phyloP scores from a whole-genome alignment of 2,329 filamentous ascomycete species.

The Aspergillus luchuensis region DNA sequence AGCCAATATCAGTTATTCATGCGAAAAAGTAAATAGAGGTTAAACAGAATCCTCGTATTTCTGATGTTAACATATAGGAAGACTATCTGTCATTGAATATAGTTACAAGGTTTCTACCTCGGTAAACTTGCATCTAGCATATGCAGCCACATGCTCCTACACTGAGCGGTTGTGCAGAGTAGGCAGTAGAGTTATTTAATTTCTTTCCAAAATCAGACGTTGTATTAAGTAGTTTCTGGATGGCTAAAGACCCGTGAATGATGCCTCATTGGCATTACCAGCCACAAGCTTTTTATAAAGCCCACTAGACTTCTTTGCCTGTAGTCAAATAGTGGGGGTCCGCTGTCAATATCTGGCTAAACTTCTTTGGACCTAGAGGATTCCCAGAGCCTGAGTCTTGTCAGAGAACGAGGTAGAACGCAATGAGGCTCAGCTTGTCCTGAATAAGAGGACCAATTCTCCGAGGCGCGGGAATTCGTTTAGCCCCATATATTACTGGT shows the following conservation, averaged over 20 bases:
- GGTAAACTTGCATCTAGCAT: background rate
- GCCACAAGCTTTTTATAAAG: background rate
- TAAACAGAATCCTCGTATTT: too few relatives aligned
- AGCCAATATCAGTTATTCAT: too few relatives aligned
- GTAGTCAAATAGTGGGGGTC: background rate
- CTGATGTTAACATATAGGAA: background rate
- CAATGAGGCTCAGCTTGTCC: background rate
- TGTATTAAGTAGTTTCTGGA: background rate
- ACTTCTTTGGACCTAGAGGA: background rate
- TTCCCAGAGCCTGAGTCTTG: background rate
- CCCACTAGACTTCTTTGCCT: background rate
- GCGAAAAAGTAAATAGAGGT: too few relatives aligned
- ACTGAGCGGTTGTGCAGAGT: background rate
- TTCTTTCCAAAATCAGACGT: background rate
- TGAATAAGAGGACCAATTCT: background rate
- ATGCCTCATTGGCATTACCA: background rate
- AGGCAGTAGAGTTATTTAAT: background rate
- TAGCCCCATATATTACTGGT: background rate
- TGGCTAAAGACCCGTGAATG: background rate
- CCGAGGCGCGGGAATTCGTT: background rate
- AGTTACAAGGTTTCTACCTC: background rate
- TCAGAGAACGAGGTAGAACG: background rate
- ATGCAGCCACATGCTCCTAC: background rate
- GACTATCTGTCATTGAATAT: background rate
- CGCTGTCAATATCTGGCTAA: background rate